phyloP scores from a whole-genome alignment of 2,329 filamentous ascomycete genomes.

The Ilyonectria sp. region DNA sequence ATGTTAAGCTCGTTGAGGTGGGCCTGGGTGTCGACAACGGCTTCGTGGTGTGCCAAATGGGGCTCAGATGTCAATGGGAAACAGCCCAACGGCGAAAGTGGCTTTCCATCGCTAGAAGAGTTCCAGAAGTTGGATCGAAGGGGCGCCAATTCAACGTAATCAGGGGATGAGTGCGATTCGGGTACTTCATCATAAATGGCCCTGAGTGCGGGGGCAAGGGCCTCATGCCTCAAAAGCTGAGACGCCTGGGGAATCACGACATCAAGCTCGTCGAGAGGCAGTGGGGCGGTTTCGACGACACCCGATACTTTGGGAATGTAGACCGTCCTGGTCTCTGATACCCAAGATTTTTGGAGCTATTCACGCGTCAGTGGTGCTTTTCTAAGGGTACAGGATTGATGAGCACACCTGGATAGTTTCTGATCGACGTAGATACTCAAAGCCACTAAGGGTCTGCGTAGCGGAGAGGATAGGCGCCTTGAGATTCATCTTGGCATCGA shows the following conservation, averaged over 20 bases:
- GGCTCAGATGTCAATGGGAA: constrained; percentile 33
- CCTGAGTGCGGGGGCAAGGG: constrained; percentile 8
- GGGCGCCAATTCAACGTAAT: constrained; percentile 28
- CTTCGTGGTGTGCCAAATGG: constrained; percentile 24
- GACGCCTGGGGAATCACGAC: constrained; percentile 21
- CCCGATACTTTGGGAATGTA: constrained; percentile 20
- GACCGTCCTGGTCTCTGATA: constrained; percentile 11
- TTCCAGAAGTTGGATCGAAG: constrained; percentile 29
- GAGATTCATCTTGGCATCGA: constrained; percentile 3
- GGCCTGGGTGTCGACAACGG: constrained; percentile 30
- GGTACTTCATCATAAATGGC: constrained; percentile 12
- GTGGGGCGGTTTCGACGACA: background rate
- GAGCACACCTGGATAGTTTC: constrained; percentile 31
- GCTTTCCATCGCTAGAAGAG: constrained; percentile 19
- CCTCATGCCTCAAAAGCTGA: constrained; percentile 23
- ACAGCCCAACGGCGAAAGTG: constrained; percentile 29
- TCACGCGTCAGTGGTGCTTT: background rate
- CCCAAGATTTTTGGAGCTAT: constrained; percentile 35
- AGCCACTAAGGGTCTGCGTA: constrained; percentile 30
- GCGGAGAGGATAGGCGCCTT: constrained; percentile 26
- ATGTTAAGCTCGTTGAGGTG: constrained; percentile 33
- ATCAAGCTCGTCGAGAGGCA: constrained; percentile 6
- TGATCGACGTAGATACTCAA: constrained; percentile 34
- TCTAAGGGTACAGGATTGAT: no score
- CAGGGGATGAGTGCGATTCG: constrained; percentile 12